Base-by-base conservation (phyloP, 1,284 basidiomycete species). In the Gymnopus androsaceus region DNA sequence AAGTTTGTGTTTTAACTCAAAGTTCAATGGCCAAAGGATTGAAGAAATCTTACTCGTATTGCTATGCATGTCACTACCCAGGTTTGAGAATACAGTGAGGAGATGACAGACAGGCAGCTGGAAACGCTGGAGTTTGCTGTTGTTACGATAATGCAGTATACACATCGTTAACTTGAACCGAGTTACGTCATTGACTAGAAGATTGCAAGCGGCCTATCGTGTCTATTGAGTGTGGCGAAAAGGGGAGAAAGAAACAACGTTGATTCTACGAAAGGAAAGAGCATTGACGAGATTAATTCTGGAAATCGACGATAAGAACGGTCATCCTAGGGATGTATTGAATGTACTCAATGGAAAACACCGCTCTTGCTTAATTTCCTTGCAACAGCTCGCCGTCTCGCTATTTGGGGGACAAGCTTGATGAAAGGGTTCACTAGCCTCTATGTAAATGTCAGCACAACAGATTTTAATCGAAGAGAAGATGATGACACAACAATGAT, bases 281-380 rank as follows among this genome's bases (percentile, higher is more conserved):
- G 14, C 21, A 21, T 50, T 40, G 33, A 38, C n/a, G 25, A 38
- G 37, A 23, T 47, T 1, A 17, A 47, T 14, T 47, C 33, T 25
- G 27, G 38, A 37, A 38, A 30, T 50, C 36, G 48, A 50, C 48
- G 48, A 50, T 38, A 38, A 28, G 48, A 50, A 50, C 48, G 48
- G 48, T 38, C 48, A 14, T 31, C 27, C 17, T 30, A 8, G 14
- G 31, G 28, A 46, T n/a, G 15, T 9, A n/a, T 14, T 11, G 2
- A 5, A 48, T 48, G n/a, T 21, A 36, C 23, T 48, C 12, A 46
- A 30, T 19, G 33, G 31, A 28, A 38, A 27, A 37, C 48, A 50
- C 46, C 46, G 46, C 25, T 12, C 21, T 17, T 33, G 28, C 12
- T 14, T 15, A 7, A 17, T 21, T 9, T 48, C 5, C 37, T 11